Percentiles rank a stretch among this genome's conserved stretches.
Evolutionary conservation across 306 rosid genomes (phyloP).

Genomic region (Dalbergia cochinchinensis): DNA sequence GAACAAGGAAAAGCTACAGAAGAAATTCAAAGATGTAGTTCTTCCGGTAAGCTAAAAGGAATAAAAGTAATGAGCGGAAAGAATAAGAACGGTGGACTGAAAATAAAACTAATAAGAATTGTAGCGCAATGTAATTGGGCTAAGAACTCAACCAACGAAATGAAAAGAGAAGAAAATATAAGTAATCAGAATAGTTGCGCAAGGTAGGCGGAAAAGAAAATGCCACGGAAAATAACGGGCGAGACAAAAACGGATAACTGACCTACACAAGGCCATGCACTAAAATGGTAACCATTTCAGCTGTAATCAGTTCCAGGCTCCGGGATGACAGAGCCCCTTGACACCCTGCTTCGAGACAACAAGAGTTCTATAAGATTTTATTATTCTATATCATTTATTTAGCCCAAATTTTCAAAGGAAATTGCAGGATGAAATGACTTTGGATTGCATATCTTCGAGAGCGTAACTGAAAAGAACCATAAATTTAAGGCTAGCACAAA

Average conservation of each 20-base stretch:
- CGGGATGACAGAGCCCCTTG: constrained; percentile 94
- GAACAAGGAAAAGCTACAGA: constrained; percentile 38
- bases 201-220: constrained; percentile 65
- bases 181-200: constrained; percentile 38
- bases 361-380: constrained; percentile 80
- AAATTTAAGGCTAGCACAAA: constrained; percentile 29
- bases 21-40: constrained; percentile 40
- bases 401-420: constrained; percentile 71
- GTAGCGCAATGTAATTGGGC: constrained; percentile 54
- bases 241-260: constrained; percentile 78
- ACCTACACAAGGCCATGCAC: constrained; percentile 93
- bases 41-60: constrained; percentile 34
- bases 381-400: constrained; percentile 59
- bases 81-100: constrained; percentile 46
- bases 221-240: constrained; percentile 79
- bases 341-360: constrained; percentile 98
- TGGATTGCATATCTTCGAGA: constrained; percentile 64
- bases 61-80: constrained; percentile 35
- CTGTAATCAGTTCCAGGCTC: constrained; percentile 95
- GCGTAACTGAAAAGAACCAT: constrained; percentile 55
- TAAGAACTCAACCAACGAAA: constrained; percentile 53
- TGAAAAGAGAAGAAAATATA: constrained; percentile 51
- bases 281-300: constrained; percentile 91
- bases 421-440: constrained; percentile 65
- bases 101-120: constrained; percentile 41